Evolutionary conservation across 2,329 filamentous ascomycete species (phyloP).

Genomic region (Aspergillus sp.): DNA sequence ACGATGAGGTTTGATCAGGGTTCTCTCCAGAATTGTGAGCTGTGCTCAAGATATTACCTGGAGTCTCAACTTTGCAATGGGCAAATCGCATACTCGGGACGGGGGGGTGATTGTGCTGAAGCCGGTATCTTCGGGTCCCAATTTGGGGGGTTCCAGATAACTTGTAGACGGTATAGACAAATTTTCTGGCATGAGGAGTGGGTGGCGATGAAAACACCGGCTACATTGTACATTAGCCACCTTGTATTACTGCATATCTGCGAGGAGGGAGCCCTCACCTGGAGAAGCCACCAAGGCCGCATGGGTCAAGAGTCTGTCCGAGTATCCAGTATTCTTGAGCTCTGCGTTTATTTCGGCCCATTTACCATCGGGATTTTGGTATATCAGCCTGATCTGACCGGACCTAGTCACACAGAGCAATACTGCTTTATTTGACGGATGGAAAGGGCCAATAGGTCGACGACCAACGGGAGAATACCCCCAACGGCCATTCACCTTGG

Average conservation of each 20-base stretch:
- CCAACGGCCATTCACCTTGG: conserved; percentile 61
- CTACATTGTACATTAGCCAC: conserved; percentile 8
- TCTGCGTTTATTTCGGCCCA: conserved; percentile 71
- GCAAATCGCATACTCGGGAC: conserved; percentile 32
- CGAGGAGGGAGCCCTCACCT: conserved; percentile 42
- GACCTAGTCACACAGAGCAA: conserved; percentile 72
- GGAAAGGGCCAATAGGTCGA: conserved; percentile 65
- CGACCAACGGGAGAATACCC: conserved; percentile 64
- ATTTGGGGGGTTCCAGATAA: conserved; percentile 67
- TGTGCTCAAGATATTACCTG: conserved; percentile 24
- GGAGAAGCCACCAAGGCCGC: conserved; percentile 71
- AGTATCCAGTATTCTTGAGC: conserved; percentile 66
- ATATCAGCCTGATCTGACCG: conserved; percentile 70
- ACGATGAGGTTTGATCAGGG: conserved; percentile 15
- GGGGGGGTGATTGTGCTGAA: conserved; percentile 24
- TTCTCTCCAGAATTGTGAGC: conserved; percentile 18
- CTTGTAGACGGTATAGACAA: conserved; percentile 66
- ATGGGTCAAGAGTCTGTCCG: conserved; percentile 74
- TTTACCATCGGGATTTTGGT: conserved; percentile 66
- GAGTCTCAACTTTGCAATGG: conserved; percentile 34
- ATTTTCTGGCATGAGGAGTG: conserved; percentile 62
- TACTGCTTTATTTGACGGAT: conserved; percentile 63
- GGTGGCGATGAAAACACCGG: conserved; percentile 32
- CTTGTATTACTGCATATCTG: conserved; percentile 6
- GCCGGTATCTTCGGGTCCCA: conserved; percentile 43